Conservation (phyloP, 2,329 filamentous ascomycete species). For the Microdochium nivale region DNA sequence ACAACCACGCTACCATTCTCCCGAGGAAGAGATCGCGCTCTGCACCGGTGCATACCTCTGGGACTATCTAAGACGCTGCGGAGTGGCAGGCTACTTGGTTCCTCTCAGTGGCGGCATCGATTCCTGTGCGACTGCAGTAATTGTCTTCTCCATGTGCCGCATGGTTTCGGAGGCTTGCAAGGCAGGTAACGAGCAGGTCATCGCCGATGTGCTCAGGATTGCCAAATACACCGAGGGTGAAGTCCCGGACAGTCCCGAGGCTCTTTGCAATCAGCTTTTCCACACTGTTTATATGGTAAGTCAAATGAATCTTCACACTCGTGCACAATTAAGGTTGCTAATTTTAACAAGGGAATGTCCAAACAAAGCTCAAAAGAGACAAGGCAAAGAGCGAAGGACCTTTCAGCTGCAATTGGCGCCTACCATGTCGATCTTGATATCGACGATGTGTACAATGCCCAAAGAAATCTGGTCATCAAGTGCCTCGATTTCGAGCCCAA, state of each 20-base stretch:
- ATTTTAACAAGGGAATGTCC: slow-evolving; percentile 40
- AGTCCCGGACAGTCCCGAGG: slow-evolving; percentile 46
- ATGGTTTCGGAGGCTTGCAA: slow-evolving; percentile 44
- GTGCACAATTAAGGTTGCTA: neutral
- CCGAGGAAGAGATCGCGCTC: slow-evolving; percentile 60
- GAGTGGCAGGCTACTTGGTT: slow-evolving; percentile 44
- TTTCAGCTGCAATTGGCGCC: slow-evolving; percentile 54
- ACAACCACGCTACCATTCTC: slow-evolving; percentile 44
- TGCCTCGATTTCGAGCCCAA: slow-evolving; percentile 47
- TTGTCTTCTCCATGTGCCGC: slow-evolving; percentile 41
- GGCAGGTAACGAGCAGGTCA: slow-evolving; percentile 26
- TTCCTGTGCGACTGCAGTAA: slow-evolving; percentile 43
- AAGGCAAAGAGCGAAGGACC: slow-evolving; percentile 52
- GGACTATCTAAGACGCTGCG: slow-evolving; percentile 48
- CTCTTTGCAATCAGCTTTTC: slow-evolving; percentile 40
- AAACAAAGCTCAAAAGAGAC: slow-evolving; percentile 61
- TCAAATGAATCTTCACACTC: neutral
- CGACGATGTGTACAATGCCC: slow-evolving; percentile 54
- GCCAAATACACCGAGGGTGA: slow-evolving; percentile 16
- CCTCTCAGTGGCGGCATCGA: slow-evolving; percentile 50
- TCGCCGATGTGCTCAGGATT: slow-evolving; percentile 27
- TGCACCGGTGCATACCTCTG: slow-evolving; percentile 59
- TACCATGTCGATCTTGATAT: slow-evolving; percentile 71
- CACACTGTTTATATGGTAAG: slow-evolving; percentile 53
- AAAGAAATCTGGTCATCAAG: slow-evolving; percentile 48